Evolutionary conservation across 2,329 filamentous ascomycete genomes (phyloP).

Genomic region (Coniochaeta sp.): DNA sequence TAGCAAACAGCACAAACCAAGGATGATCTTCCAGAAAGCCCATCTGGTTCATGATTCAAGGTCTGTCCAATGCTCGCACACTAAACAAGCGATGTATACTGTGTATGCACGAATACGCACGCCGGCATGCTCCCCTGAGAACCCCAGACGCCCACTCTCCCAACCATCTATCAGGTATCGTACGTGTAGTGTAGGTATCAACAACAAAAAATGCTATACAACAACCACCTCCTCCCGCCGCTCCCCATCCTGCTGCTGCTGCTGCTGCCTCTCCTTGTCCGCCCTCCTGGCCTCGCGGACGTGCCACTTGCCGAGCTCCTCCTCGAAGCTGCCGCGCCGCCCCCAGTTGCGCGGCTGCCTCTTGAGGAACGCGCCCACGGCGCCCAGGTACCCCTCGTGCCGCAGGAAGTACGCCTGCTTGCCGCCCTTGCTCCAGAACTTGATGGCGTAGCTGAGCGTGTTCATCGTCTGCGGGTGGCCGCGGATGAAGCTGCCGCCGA

Average conservation of each 20-base stretch:
- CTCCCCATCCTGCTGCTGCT: background rate
- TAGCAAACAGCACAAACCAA: too few relatives aligned
- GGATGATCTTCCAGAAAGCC: background rate
- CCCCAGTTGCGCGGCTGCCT: slow-evolving; percentile 89
- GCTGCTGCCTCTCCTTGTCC: slow-evolving; percentile 2
- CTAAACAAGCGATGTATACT: too few relatives aligned
- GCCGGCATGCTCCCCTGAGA: background rate
- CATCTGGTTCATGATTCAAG: background rate
- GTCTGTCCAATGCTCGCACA: background rate
- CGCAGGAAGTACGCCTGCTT: slow-evolving; percentile 95
- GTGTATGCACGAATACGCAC: background rate
- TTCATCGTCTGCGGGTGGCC: slow-evolving; percentile 98
- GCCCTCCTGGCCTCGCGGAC: slow-evolving; percentile 21
- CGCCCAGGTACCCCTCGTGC: slow-evolving; percentile 91
- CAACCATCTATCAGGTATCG: background rate
- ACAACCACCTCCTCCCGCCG: background rate
- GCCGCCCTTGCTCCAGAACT: slow-evolving; percentile 86
- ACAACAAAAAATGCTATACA: background rate
- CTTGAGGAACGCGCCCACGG: slow-evolving; percentile 90
- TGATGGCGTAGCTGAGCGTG: slow-evolving; percentile 91
- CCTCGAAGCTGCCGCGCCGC: slow-evolving; percentile 68
- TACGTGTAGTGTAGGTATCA: background rate
- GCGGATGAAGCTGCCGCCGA: slow-evolving; percentile 93
- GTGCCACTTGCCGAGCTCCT: slow-evolving; percentile 14
- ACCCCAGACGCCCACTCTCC: background rate